phyloP scores from a whole-genome alignment of 768 basidiomycete genomes.

The Xanthoconium stramineum region DNA sequence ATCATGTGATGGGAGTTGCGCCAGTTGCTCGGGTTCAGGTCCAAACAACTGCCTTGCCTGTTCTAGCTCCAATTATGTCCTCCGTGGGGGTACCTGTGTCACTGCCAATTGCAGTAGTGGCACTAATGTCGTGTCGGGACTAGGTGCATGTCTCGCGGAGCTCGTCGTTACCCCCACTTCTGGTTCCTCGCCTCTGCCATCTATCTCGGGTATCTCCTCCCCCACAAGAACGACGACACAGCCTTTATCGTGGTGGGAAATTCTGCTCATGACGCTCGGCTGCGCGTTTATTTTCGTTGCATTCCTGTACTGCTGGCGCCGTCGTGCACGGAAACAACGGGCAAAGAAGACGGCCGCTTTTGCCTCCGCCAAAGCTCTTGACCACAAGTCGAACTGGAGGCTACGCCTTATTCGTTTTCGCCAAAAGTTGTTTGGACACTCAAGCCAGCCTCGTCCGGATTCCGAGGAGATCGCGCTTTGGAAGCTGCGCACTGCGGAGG shows the following conservation, averaged over 20 bases:
- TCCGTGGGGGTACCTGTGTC: constrained; percentile 64
- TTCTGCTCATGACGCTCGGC: constrained; percentile 78
- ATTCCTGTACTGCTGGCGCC: constrained; percentile 66
- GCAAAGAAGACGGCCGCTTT: constrained; percentile 65
- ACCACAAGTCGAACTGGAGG: constrained; percentile 51
- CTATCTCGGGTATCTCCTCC: constrained; percentile 55
- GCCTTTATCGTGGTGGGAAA: constrained; percentile 75
- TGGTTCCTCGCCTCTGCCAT: constrained; percentile 42
- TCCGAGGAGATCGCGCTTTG: constrained; percentile 49
- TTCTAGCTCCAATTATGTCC: constrained; percentile 54
- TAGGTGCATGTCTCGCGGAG: constrained; percentile 79
- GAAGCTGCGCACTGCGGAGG: constrained; percentile 49
- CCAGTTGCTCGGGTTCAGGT: constrained; percentile 72
- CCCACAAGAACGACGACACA: constrained; percentile 41
- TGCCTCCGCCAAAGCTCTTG: constrained; percentile 54
- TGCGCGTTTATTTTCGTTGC: constrained; percentile 74
- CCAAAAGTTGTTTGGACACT: constrained; percentile 55
- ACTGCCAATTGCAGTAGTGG: constrained; percentile 56
- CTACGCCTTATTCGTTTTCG: constrained; percentile 54
- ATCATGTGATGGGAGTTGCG: constrained; percentile 72
- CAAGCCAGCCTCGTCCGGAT: constrained; percentile 26
- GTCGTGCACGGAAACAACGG: constrained; percentile 65
- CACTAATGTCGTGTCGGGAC: constrained; percentile 57
- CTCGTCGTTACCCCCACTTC: constrained; percentile 54
- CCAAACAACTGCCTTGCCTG: constrained; percentile 71